Conservation (phyloP, 2,329 filamentous ascomycete genomes). For the Furcasterigmium sp. region DNA sequence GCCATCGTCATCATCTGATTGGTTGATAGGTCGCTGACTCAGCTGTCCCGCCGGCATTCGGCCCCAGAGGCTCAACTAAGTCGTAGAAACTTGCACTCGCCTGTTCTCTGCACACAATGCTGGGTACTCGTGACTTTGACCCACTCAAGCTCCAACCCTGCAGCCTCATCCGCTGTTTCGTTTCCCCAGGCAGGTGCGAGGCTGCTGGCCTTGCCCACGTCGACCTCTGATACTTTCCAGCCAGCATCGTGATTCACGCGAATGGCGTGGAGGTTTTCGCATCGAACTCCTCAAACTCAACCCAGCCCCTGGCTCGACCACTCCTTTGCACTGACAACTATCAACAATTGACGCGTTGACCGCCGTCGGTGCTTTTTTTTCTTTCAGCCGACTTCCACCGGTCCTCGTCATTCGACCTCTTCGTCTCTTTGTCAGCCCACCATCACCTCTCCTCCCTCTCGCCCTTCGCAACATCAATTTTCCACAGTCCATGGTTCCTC, state of each 20-base stretch:
- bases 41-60: not conserved
- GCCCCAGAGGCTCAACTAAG: not conserved
- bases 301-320: too few species aligned
- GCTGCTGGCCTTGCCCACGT: not conserved
- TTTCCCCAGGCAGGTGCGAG: not conserved
- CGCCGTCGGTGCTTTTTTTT: slow-evolving; percentile 6
- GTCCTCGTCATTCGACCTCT: not conserved
- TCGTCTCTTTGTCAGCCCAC: slow-evolving; percentile 3
- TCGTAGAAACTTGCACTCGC: not conserved
- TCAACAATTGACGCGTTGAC: not conserved
- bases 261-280: not conserved
- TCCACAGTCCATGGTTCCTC: too few species aligned
- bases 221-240: not conserved
- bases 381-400: not conserved
- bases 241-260: not conserved
- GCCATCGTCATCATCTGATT: not conserved
- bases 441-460: too few species aligned
- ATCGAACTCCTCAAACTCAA: not conserved
- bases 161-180: not conserved
- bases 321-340: not conserved
- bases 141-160: not conserved
- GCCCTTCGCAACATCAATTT: too few species aligned
- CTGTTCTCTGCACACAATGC: too few species aligned
- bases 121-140: not conserved
- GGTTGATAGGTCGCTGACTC: not conserved